Evolutionary conservation across 148 eudicot genomes (phyloP).

Genomic region (Arbutus unedo): DNA sequence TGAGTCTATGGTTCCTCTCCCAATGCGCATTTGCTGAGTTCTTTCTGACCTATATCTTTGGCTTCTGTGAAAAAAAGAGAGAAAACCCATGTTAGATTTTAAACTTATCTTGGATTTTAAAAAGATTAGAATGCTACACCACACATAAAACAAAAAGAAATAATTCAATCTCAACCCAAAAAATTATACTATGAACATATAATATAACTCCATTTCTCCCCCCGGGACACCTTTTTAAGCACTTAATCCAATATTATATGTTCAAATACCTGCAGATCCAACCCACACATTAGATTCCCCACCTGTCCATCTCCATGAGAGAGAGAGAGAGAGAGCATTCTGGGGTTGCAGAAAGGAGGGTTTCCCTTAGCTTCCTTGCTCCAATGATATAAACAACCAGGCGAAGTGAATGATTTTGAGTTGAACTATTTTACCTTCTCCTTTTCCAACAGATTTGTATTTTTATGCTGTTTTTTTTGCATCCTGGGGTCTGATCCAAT

Average conservation of each 20-base stretch:
- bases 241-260: slow-evolving; percentile 25
- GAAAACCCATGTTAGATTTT: slow-evolving; percentile 15
- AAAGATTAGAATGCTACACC: slow-evolving; percentile 9
- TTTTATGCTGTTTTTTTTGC: slow-evolving; percentile 4
- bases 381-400: slow-evolving; percentile 18
- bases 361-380: slow-evolving; percentile 13
- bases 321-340: slow-evolving; percentile 15
- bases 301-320: slow-evolving; percentile 23
- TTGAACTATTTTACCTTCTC: neutral
- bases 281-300: slow-evolving; percentile 45
- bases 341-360: slow-evolving; percentile 13
- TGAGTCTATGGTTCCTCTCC: slow-evolving; percentile 25
- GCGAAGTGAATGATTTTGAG: slow-evolving; percentile 22
- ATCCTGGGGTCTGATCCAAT: slow-evolving; percentile 15
- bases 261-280: slow-evolving; percentile 44
- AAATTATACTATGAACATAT: slow-evolving; percentile 24
- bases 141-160: slow-evolving; percentile 43
- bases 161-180: slow-evolving; percentile 22
- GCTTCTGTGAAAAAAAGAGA: slow-evolving; percentile 27
- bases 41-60: slow-evolving; percentile 38
- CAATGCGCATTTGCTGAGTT: slow-evolving; percentile 23
- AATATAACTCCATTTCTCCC: slow-evolving; percentile 29
- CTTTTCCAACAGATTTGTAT: slow-evolving; percentile 10
- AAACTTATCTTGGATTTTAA: neutral
- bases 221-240: slow-evolving; percentile 31